Evolutionary conservation across 2,329 filamentous ascomycete species (phyloP).

Genomic region (Pseudocercospora cruenta): DNA sequence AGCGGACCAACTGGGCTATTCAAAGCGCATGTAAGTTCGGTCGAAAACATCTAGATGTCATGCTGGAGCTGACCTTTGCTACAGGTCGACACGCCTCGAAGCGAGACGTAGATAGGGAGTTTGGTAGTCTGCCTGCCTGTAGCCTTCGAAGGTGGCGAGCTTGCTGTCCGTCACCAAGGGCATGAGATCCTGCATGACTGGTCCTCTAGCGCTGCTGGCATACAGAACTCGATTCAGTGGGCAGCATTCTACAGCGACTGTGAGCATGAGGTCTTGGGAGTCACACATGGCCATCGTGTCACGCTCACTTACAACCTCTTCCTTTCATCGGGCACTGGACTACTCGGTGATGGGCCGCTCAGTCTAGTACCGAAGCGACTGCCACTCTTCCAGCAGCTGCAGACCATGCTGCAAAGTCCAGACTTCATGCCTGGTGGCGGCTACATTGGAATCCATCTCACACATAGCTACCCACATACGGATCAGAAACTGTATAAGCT

Average conservation of each 20-base stretch:
- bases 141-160: conserved; percentile 3
- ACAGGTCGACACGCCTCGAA: conserved; percentile 12
- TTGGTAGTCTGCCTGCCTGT: conserved; percentile 14
- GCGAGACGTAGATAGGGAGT: conserved; percentile 7
- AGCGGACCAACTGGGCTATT: conserved; percentile 13
- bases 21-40: background rate
- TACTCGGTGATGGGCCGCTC: conserved; percentile 28
- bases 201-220: background rate
- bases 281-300: conserved; percentile 57
- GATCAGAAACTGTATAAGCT: background rate
- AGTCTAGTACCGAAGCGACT: background rate
- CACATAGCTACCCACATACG: conserved; percentile 12
- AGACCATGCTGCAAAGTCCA: background rate
- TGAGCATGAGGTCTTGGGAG: conserved; percentile 56
- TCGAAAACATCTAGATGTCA: background rate
- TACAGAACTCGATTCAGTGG: conserved; percentile 44
- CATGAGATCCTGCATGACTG: conserved; percentile 12
- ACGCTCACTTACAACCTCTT: conserved; percentile 66
- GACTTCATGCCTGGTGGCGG: background rate
- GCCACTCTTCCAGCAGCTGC: background rate
- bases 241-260: conserved; percentile 60
- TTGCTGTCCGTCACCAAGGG: conserved; percentile 14
- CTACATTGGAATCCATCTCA: conserved; percentile 7
- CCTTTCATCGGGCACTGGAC: conserved; percentile 42
- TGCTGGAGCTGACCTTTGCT: background rate